A percentile compares a stretch with the other conserved stretches of the same genome.
phyloP scores from a whole-genome alignment of 1,139 yeast species.

The Trichomonascaceae sp. region DNA sequence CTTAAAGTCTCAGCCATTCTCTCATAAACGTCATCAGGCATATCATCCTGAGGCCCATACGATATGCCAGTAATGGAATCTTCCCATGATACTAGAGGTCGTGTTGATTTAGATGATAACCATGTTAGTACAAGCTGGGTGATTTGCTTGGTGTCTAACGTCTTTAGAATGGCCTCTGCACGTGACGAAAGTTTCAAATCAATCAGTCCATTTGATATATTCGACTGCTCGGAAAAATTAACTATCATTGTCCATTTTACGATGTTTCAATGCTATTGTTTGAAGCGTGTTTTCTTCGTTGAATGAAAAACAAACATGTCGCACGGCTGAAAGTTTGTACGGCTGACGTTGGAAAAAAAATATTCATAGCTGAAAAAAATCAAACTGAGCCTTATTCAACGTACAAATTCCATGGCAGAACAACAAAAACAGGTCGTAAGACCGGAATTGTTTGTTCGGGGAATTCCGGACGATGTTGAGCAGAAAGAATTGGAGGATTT shows the following conservation, averaged over 20 bases:
- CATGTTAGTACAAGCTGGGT: conserved; percentile 2
- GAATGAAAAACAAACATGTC: background rate
- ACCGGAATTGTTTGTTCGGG: conserved; percentile 62
- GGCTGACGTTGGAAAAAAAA: background rate
- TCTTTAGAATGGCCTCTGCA: background rate
- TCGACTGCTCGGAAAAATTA: background rate
- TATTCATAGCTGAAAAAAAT: background rate
- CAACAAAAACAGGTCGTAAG: background rate
- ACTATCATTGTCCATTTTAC: background rate
- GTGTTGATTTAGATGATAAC: conserved; percentile 1
- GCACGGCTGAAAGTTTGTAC: conserved; percentile 4
- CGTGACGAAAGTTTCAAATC: conserved; percentile 3
- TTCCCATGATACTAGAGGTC: conserved; percentile 3
- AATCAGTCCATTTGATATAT: background rate
- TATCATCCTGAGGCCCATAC: background rate
- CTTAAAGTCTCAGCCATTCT: background rate
- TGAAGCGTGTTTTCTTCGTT: background rate
- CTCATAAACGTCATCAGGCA: background rate
- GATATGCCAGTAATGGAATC: background rate
- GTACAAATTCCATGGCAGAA: background rate
- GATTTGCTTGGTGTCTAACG: conserved; percentile 3
- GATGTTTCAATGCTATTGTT: background rate
- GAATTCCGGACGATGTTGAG: conserved; percentile 75
- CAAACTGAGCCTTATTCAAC: background rate
- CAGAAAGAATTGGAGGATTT: conserved; percentile 73